Base-by-base conservation (phyloP, 768 basidiomycete genomes). In the Mycena latifolia region DNA sequence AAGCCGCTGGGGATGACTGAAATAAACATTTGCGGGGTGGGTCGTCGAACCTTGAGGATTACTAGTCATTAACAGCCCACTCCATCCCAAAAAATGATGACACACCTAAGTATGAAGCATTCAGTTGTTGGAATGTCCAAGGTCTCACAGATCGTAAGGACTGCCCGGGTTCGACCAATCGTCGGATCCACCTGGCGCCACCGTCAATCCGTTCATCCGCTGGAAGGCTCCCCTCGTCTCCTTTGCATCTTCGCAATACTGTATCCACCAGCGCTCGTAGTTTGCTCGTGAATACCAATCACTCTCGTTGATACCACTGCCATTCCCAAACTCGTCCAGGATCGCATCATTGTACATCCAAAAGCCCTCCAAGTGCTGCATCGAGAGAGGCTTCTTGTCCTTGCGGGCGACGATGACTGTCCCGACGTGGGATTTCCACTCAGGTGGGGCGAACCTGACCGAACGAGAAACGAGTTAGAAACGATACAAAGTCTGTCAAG, bases 281-380 rank as follows among this genome's bases (percentile, higher is more conserved):
- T 25, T 24, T 9, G 10, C 35, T 5, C 53, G 33, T 8, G 35
- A 24, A 27, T 54, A 54, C 53, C 53, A 37, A 15, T 9, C 22
- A 7, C 35, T 22, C 35, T n/a, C 22, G 22, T 25, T 25, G 12
- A 37, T 54, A 6, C 53, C 35, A 14, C 33, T 14, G 10, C 24
- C 35, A 14, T 54, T 27, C 5, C 35, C 22, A 18, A 54, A 54
- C 33, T 54, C 53, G 25, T 54, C 53, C 33, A 54, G 25, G 35
- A 54, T 54, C n/a, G 35, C 35, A 22, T 54, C 53, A n/a, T 39
- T 37, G 35, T 54, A 54, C 53, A 54, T 54, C 53, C 53, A 54
- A 17, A 54, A 37, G 53, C 53, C 53, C 53, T 54, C 53, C 12
- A 54, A n/a, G 15, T 54, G 53, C 7, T 54, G 53, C 35, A 39